Evolutionary conservation across 2,329 filamentous ascomycete species (phyloP), one percentile per base, ranked within the genome.

Genomic region (Elsinoe australis): DNA sequence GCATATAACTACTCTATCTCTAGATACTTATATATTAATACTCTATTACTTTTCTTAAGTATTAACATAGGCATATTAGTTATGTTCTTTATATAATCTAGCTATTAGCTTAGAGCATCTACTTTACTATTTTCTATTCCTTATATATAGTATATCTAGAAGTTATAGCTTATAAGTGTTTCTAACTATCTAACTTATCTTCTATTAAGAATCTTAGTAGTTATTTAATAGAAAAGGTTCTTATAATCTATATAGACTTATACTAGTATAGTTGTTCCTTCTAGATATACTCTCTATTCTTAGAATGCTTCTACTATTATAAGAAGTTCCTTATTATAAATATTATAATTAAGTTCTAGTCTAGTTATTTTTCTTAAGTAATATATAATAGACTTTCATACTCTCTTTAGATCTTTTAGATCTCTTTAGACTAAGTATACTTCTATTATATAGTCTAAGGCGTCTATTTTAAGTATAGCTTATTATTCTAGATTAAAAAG

Each of bases 271-370:
- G 10, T 9, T 9, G 19, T 32, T 17, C 52, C 47, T 31, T 53
- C 29, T 3, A 50, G 39, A 39, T 52, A 52, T 19, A 50, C 12
- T 5, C 29, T 5, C 50, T 42, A 53, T 21, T 50, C 22, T 7
- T 49, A 47, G 24, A 56, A 55, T 9, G 26, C n/a, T 6, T 50
- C 28, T 5, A 55, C 35, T 34, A 55, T 51, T 21, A 26, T 44
- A 45, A 53, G 28, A 9, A 55, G 42, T 35, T 53, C 45, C 14
- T 54, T 35, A 38, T 55, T 36, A 47, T 53, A 49, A 2, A 47
- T 50, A 12, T 49, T 26, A 18, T 55, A 55, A 24, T 49, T 45
- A 10, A 12, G 18, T 34, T 55, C 34, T 14, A 29, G 36, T 28
- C 14, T 4, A 19, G 24, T 46, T 26, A 47, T 22, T 42, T 51